A percentile compares a stretch with the other conserved stretches of the same genome.
These are phyloP conservation scores for Pyronema domesticum DNA, from an alignment of 495 filamentous ascomycete genomes.

Conservation along the genomic window DNA sequence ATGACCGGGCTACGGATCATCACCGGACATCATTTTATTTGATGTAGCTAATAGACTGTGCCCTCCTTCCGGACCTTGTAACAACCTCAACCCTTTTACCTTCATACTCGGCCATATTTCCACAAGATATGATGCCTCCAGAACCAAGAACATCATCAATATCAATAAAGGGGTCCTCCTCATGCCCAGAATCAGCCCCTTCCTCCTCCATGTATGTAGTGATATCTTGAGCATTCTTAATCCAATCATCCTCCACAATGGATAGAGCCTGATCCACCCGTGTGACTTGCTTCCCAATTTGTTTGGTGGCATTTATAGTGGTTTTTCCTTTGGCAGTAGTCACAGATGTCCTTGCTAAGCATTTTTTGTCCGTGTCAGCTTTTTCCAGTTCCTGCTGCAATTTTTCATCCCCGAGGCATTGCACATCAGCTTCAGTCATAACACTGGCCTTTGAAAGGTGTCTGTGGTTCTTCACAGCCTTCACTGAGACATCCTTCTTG, in stretches of 20 bases:
- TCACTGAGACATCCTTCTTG: neutral
- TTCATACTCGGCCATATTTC: neutral
- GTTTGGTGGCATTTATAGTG: neutral
- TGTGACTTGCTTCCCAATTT: neutral
- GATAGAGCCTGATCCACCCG: neutral
- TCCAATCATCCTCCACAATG: neutral
- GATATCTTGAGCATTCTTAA: neutral
- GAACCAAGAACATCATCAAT: neutral
- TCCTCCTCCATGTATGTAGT: neutral
- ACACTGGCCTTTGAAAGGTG: neutral
- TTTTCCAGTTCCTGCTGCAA: neutral
- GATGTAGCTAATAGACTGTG: no score
- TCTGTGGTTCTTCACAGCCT: neutral
- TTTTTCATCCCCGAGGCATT: neutral
- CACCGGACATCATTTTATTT: no score
- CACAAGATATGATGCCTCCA: neutral
- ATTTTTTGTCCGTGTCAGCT: neutral
- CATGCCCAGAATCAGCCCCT: neutral
- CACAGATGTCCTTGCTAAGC: neutral
- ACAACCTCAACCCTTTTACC: conserved; percentile 5
- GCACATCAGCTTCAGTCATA: neutral
- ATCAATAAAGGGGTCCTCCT: no score
- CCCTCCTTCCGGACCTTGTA: no score
- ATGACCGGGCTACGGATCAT: no score
- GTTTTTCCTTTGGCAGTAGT: neutral